Conservation (phyloP, 208 protist genomes). For the Entamoeba dispar region DNA sequence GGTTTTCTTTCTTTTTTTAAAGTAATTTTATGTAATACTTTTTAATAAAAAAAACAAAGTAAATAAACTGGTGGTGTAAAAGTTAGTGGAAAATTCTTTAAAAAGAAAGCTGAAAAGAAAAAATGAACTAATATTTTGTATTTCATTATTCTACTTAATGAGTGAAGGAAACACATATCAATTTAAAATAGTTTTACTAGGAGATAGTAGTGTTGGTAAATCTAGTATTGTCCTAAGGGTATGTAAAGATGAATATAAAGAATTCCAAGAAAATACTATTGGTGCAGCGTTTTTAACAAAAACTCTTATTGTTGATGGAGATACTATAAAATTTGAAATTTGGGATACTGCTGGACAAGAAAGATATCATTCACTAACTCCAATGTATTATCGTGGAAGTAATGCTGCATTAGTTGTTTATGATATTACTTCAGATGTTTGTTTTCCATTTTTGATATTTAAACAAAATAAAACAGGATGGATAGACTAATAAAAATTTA, state of each 20-base stretch:
- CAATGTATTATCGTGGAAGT: slow-evolving; percentile 66
- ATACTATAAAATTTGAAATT: not conserved
- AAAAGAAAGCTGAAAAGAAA: too few relatives aligned
- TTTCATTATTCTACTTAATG: not conserved
- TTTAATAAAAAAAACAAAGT: too few relatives aligned
- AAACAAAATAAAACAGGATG: not conserved
- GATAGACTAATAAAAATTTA: not conserved
- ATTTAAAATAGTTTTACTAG: not conserved
- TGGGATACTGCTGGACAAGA: slow-evolving; percentile 47
- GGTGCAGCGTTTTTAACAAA: slow-evolving; percentile 2
- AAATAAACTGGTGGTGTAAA: too few relatives aligned
- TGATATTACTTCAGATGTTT: slow-evolving; percentile 46
- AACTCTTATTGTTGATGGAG: not conserved
- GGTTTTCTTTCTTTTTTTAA: too few relatives aligned
- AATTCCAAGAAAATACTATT: not conserved
- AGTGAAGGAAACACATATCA: not conserved
- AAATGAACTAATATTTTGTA: too few relatives aligned
- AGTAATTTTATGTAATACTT: too few relatives aligned
- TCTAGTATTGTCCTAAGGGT: not conserved
- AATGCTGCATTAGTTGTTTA: slow-evolving; percentile 62
- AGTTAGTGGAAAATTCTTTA: too few relatives aligned
- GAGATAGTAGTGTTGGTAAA: not conserved
- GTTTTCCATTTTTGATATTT: not conserved
- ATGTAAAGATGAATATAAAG: not conserved
- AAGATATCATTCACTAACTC: slow-evolving; percentile 56